A percentile compares a stretch with the other conserved stretches of the same genome.
phyloP scores from a whole-genome alignment of 345 rosid genomes.

The Erodium maritimum region DNA sequence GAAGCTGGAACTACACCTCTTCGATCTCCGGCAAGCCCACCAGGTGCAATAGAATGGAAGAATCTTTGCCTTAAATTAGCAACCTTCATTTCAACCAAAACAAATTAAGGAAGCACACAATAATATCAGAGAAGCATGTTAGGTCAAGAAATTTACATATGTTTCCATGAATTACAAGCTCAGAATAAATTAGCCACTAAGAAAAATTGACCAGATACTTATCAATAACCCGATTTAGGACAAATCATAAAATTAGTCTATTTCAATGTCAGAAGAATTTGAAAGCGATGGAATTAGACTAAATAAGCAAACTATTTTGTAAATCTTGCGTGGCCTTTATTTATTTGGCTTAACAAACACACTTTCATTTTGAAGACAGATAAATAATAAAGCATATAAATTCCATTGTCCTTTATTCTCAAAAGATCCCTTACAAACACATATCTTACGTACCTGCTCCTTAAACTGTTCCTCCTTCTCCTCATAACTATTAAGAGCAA shows the following conservation, averaged over 20 bases:
- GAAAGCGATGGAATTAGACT: background rate
- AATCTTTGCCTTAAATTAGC: conserved; percentile 77
- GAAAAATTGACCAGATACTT: too few species aligned
- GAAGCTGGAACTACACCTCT: conserved; percentile 97
- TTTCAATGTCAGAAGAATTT: too few species aligned
- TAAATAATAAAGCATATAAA: too few species aligned
- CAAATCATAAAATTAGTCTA: too few species aligned
- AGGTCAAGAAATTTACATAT: background rate
- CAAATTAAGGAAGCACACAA: background rate
- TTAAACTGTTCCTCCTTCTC: conserved; percentile 91
- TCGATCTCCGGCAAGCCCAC: conserved; percentile 98
- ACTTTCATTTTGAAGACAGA: too few species aligned
- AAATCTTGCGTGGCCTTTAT: background rate
- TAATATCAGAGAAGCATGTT: background rate
- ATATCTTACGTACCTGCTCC: conserved; percentile 58
- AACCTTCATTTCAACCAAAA: conserved; percentile 41
- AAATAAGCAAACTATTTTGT: background rate
- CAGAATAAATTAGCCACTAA: too few species aligned
- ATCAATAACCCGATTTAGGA: too few species aligned
- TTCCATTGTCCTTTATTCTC: too few species aligned
- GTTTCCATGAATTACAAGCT: background rate
- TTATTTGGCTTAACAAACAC: too few species aligned
- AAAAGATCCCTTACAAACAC: background rate
- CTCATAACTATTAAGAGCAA: conserved; percentile 95
- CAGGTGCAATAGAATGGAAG: conserved; percentile 86